Conservation (phyloP, 805 yeast species). For the Wickerhamia fluorescens region DNA sequence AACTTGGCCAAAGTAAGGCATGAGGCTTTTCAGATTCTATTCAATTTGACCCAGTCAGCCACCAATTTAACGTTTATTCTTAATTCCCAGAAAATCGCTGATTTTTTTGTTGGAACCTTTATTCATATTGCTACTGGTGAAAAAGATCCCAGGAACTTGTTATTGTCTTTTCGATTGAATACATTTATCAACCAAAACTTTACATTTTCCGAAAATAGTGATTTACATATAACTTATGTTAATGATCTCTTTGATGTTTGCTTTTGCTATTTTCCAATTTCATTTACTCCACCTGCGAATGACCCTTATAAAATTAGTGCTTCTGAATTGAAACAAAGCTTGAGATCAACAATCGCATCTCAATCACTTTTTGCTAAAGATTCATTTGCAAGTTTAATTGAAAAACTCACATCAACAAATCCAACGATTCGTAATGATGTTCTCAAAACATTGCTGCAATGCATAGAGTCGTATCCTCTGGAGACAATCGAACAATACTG, state of each 20-base stretch:
- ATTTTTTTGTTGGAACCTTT: constrained; percentile 48
- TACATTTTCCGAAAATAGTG: constrained; percentile 16
- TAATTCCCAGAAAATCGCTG: constrained; percentile 13
- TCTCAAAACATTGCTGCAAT: constrained; percentile 49
- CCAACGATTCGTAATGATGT: constrained; percentile 70
- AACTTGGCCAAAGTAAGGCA: constrained; percentile 58
- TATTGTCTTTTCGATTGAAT: constrained; percentile 60
- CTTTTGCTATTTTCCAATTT: constrained; percentile 94
- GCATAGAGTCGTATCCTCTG: constrained; percentile 46
- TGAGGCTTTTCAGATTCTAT: constrained; percentile 47
- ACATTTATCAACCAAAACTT: constrained; percentile 36
- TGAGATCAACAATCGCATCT: constrained; percentile 59
- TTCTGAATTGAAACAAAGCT: constrained; percentile 54
- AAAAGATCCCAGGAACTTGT: constrained; percentile 86
- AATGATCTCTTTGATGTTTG: constrained; percentile 79
- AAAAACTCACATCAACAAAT: constrained; percentile 72
- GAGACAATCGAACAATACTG: constrained; percentile 52
- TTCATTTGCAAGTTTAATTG: constrained; percentile 68
- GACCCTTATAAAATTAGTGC: constrained; percentile 83
- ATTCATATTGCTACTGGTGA: constrained; percentile 75
- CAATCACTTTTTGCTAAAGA: constrained; percentile 61
- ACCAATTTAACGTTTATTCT: constrained; percentile 16
- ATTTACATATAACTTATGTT: constrained; percentile 33
- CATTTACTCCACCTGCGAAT: constrained; percentile 86
- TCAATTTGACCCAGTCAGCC: constrained; percentile 24